These are phyloP conservation scores for Clausena lansium DNA, from an alignment of 345 rosid species.

Conservation along the genomic window DNA sequence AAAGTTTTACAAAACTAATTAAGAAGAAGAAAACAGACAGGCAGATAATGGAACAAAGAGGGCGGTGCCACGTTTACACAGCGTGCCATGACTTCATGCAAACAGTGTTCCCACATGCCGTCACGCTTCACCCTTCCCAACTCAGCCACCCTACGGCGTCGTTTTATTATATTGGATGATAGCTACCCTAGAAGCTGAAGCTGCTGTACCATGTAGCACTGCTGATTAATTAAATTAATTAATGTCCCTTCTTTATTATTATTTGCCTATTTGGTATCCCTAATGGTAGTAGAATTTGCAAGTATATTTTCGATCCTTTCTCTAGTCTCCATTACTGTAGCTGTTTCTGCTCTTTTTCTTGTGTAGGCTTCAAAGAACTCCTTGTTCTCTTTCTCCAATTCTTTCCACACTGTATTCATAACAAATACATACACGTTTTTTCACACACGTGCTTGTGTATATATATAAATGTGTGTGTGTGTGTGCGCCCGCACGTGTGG, in stretches of 20 bases:
- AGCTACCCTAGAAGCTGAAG: too few relatives aligned
- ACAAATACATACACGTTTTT: not conserved
- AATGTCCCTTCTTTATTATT: not conserved
- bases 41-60: slow-evolving; percentile 10
- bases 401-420: slow-evolving; percentile 71
- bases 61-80: slow-evolving; percentile 28
- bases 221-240: not conserved
- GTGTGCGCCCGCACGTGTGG: too few relatives aligned
- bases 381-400: slow-evolving; percentile 85
- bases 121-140: slow-evolving; percentile 11
- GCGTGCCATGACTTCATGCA: slow-evolving; percentile 18
- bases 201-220: too few relatives aligned
- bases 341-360: slow-evolving; percentile 31
- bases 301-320: slow-evolving; percentile 40
- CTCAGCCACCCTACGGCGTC: not conserved
- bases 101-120: slow-evolving; percentile 18
- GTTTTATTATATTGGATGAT: not conserved
- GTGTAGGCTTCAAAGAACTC: slow-evolving; percentile 80
- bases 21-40: not conserved
- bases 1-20: not conserved
- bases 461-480: not conserved
- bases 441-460: not conserved
- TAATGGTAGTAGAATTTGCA: slow-evolving; percentile 23
- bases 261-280: not conserved
- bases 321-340: slow-evolving; percentile 38